Base-by-base conservation (phyloP, 2,329 filamentous ascomycete species). In the Colletotrichum kahawae region DNA sequence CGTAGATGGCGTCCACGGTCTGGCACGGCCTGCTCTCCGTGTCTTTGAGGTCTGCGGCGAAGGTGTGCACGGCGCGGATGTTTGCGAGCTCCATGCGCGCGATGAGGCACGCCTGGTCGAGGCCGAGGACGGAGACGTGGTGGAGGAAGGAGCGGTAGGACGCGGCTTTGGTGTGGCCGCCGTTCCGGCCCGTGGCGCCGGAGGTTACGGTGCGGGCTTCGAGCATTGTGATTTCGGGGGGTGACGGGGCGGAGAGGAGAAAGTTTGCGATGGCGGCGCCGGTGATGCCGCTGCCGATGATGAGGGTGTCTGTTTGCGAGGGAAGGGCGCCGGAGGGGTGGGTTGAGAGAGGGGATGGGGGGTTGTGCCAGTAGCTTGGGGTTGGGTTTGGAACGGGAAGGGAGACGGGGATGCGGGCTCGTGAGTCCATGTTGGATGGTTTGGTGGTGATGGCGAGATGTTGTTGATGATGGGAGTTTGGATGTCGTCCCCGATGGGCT, bases 1-100 rank as follows among this genome's bases (percentile, higher is more conserved):
- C 89, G 79, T 91, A 92, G 36, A 92, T 83, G 4, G 92, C 82
- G 79, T 93, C 91, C 3, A 92, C 85, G 0, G 91, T 93, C 29
- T 87, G 83, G 77, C 90, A 88, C 12, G 86, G 79, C 48, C 82
- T 79, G 65, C 86, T 87, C 78, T 92, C 91, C 78, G 90, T 87
- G 57, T 76, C 57, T 9, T 31, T 33, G 12, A 72, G 56, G 70
- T 92, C 43, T 2, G 80, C 79, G 0, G 90, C 89, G 75, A 93
- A 88, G 0, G 79, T 81, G 78, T 93, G 91, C 12, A 91, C 87
- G n/a, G 87, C 87, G 31, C 84, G 82, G 70, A 93, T 90, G 78
- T 87, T 89, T 54, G 84, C 84, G 56, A 88, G 87, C 79, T 91
- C 89, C 59, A 91, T 85, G 12, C 84, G 85, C 4, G 87, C 88